Conservation (phyloP, 75 land plant genomes). For the Azolla pinnata region DNA sequence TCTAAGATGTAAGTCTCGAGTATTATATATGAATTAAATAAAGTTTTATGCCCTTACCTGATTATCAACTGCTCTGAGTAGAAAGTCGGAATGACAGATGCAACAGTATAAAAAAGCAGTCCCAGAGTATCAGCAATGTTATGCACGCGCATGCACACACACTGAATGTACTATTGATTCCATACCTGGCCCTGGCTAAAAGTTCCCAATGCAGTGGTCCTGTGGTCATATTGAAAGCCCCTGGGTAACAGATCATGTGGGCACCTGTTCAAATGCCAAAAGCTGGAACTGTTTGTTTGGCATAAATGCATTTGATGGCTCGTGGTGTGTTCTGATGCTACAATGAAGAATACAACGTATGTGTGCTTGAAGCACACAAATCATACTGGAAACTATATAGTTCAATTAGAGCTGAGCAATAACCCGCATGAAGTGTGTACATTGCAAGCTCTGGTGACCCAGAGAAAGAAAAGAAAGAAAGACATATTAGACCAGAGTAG, state of each 20-base stretch:
- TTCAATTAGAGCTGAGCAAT: not conserved
- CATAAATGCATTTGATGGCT: too few relatives aligned
- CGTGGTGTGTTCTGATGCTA: too few relatives aligned
- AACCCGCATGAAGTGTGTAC: not conserved
- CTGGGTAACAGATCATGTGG: conserved; percentile 92
- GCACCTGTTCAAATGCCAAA: too few relatives aligned
- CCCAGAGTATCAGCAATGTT: too few relatives aligned
- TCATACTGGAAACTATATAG: not conserved
- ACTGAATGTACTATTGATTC: not conserved
- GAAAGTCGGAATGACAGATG: not conserved
- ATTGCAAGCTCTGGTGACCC: not conserved
- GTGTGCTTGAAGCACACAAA: not conserved
- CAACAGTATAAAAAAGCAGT: not conserved
- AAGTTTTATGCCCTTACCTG: conserved; percentile 48
- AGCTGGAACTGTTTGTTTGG: too few relatives aligned
- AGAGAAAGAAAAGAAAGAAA: too few relatives aligned
- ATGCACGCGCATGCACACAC: too few relatives aligned
- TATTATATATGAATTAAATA: not conserved
- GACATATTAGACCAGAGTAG: too few relatives aligned
- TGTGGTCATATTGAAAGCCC: conserved; percentile 99
- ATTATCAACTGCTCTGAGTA: conserved; percentile 86
- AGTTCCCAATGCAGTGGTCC: conserved; percentile 95
- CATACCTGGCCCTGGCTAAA: conserved; percentile 83
- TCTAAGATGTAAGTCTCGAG: not conserved
- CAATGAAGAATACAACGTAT: too few relatives aligned